Evolutionary conservation across 306 rosid genomes (phyloP).

Genomic region (Lithocarpus polystachyus): DNA sequence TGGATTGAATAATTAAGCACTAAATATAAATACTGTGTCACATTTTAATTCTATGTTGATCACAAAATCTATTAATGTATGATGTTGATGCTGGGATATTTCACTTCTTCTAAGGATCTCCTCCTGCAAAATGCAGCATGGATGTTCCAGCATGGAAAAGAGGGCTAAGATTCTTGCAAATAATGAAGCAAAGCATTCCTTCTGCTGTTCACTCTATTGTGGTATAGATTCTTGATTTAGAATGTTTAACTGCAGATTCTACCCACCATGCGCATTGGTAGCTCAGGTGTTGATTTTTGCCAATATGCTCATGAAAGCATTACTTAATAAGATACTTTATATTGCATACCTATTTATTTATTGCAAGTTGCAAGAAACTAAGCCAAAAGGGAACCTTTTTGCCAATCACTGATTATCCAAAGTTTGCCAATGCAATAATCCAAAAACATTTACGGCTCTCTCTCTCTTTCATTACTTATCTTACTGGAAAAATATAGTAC

Average conservation of each 20-base stretch:
- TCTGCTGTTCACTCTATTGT: constrained; percentile 94
- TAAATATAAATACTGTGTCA: constrained; percentile 7
- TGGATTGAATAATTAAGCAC: neutral
- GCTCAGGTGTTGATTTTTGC: neutral
- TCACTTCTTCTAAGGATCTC: constrained; percentile 98
- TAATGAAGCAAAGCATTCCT: constrained; percentile 62
- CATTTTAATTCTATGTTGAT: constrained; percentile 23
- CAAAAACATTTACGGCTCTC: neutral
- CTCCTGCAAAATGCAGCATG: constrained; percentile 99
- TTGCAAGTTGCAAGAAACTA: neutral
- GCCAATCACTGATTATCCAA: neutral
- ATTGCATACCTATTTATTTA: neutral
- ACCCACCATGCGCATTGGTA: neutral
- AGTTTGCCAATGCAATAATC: neutral
- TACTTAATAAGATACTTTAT: neutral
- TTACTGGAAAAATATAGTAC: neutral
- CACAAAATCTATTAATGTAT: constrained; percentile 34
- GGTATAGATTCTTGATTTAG: constrained; percentile 48
- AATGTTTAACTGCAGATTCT: constrained; percentile 17
- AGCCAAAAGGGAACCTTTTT: neutral
- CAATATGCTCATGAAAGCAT: neutral
- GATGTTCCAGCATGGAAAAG: constrained; percentile 89
- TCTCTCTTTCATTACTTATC: neutral
- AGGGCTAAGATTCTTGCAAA: constrained; percentile 65
- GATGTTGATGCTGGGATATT: constrained; percentile 91